Percentiles rank a stretch among this genome's conserved stretches.
phyloP scores from a whole-genome alignment of 176 grass and related monocot species.

The Saccharum spontaneum region DNA sequence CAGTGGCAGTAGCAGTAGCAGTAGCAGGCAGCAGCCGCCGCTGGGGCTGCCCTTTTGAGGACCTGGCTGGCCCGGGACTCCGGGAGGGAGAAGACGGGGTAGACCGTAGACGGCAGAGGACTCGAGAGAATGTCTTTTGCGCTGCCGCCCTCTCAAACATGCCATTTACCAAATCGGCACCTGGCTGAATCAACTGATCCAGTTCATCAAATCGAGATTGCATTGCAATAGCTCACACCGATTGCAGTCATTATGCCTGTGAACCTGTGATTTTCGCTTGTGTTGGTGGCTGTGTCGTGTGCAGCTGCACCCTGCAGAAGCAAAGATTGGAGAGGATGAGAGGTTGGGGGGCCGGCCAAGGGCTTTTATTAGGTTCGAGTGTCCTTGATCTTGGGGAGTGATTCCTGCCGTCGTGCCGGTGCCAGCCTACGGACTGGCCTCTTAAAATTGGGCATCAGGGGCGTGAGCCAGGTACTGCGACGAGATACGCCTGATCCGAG shows the following conservation, averaged over 20 bases:
- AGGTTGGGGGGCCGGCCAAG: too few species aligned
- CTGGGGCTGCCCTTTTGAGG: conserved; percentile 34
- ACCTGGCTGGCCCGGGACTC: background rate
- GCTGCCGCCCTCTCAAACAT: background rate
- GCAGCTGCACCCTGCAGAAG: too few species aligned
- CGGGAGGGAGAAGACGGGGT: background rate
- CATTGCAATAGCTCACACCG: too few species aligned
- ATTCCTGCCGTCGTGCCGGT: background rate
- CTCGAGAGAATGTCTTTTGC: conserved; percentile 1
- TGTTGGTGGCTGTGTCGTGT: too few species aligned
- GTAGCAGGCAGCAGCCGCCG: background rate
- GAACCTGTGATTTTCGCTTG: too few species aligned
- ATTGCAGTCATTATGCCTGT: too few species aligned
- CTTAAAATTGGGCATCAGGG: background rate
- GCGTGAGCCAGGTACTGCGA: background rate
- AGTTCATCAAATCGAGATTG: too few species aligned
- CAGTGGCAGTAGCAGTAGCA: too few species aligned
- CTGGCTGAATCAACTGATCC: background rate
- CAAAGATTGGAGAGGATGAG: too few species aligned
- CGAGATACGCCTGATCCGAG: background rate
- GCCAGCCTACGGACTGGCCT: background rate
- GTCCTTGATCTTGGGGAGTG: background rate
- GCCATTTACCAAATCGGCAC: background rate
- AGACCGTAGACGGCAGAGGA: background rate
- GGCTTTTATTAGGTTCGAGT: too few species aligned